phyloP scores from a whole-genome alignment of 1,284 basidiomycete genomes.

The Termitomyces sp. region DNA sequence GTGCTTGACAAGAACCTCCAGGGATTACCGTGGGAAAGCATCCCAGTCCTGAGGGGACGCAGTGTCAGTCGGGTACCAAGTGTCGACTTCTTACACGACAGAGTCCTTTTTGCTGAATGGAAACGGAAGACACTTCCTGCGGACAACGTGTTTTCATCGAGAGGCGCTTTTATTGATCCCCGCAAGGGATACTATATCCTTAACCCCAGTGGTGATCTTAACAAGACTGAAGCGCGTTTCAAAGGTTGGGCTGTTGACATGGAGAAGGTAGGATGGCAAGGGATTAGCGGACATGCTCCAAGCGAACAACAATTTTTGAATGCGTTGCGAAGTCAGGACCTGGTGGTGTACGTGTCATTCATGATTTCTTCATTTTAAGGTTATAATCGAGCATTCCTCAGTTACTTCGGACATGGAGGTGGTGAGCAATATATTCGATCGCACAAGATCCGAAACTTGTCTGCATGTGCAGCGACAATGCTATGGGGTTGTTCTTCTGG shows the following conservation, averaged over 20 bases:
- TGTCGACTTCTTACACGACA: conserved; percentile 83
- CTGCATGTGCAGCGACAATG: conserved; percentile 88
- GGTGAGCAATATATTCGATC: conserved; percentile 92
- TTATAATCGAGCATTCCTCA: conserved; percentile 26
- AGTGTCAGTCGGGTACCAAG: conserved; percentile 91
- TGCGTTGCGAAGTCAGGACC: conserved; percentile 67
- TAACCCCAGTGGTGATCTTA: conserved; percentile 90
- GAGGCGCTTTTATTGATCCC: conserved; percentile 57
- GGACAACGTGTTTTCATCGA: conserved; percentile 18
- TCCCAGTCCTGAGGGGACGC: conserved; percentile 79
- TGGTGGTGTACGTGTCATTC: conserved; percentile 73
- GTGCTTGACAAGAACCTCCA: conserved; percentile 90
- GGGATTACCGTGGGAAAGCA: conserved; percentile 93
- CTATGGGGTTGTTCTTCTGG: conserved; percentile 99
- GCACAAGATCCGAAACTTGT: conserved; percentile 76
- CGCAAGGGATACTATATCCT: conserved; percentile 79
- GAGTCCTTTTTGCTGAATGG: conserved; percentile 57
- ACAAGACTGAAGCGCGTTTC: conserved; percentile 81
- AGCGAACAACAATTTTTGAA: conserved; percentile 78
- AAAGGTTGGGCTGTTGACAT: conserved; percentile 70
- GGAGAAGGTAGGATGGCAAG: conserved; percentile 75
- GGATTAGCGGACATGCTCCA: conserved; percentile 71
- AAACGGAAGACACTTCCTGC: conserved; percentile 21
- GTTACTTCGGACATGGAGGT: conserved; percentile 96
- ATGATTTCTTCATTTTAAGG: background rate